Conservation (phyloP, 2,329 filamentous ascomycete genomes). For the Sphaerulina vaccinii region DNA sequence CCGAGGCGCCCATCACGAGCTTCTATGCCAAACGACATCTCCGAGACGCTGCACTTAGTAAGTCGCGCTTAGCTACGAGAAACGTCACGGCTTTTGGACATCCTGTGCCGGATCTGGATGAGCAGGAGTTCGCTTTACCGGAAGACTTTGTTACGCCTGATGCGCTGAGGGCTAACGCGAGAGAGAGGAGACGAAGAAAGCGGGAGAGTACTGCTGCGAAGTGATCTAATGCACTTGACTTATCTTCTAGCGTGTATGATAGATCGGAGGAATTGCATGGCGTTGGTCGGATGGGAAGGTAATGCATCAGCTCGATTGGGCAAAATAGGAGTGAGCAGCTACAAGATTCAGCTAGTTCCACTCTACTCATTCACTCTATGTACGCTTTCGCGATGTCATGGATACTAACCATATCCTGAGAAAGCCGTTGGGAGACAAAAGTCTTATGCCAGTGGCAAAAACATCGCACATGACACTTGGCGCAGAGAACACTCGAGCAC, state of each 20-base stretch:
- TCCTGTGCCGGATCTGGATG: conserved; percentile 69
- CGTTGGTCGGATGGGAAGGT: neutral
- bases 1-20: conserved; percentile 62
- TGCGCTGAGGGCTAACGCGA: conserved; percentile 55
- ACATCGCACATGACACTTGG: no score
- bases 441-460: no score
- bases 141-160: conserved; percentile 57
- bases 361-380: no score
- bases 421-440: no score
- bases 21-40: conserved; percentile 82
- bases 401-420: no score
- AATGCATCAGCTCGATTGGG: no score
- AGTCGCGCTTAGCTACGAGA: conserved; percentile 49
- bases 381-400: no score
- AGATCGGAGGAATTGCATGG: neutral
- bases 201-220: conserved; percentile 45
- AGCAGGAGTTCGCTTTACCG: conserved; percentile 73
- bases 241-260: neutral
- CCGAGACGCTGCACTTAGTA: conserved; percentile 74
- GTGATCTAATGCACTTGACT: neutral
- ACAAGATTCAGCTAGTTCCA: no score
- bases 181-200: conserved; percentile 62
- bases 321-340: no score
- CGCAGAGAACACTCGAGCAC: no score
- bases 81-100: conserved; percentile 78